A percentile compares a stretch with the other conserved stretches of the same genome.
Evolutionary conservation across 2,329 filamentous ascomycete species (phyloP).

Genomic region (Diplodia seriata): DNA sequence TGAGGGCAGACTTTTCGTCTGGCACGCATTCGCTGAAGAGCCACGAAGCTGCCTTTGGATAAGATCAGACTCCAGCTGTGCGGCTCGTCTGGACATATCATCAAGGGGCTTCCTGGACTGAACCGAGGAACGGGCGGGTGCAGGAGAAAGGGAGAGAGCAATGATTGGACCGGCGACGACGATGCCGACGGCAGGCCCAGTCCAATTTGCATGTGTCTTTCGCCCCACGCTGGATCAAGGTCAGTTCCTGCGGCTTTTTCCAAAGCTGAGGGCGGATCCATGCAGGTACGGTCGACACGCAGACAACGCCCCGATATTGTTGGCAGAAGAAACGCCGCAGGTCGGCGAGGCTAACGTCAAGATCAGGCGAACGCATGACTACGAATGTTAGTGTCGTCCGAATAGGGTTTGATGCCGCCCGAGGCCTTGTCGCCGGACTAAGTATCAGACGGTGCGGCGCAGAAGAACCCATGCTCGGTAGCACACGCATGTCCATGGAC

Average conservation of each 20-base stretch:
- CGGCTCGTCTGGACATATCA: not conserved
- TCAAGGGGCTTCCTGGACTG: not conserved
- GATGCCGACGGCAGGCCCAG: too few relatives aligned
- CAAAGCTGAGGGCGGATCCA: slow-evolving; percentile 13
- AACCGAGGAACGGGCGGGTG: not conserved
- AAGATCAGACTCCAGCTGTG: slow-evolving; percentile 2
- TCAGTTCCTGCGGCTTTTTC: not conserved
- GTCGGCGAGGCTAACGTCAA: slow-evolving; percentile 3
- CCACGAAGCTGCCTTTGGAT: not conserved
- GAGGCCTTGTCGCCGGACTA: not conserved
- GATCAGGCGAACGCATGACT: slow-evolving; percentile 14
- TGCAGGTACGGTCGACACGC: slow-evolving; percentile 14
- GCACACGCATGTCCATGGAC: not conserved
- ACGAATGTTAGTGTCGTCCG: not conserved
- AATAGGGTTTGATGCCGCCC: not conserved
- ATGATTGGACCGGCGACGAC: slow-evolving; percentile 1
- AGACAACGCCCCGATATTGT: slow-evolving; percentile 1
- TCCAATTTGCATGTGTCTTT: slow-evolving; percentile 20
- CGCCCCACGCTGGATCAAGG: not conserved
- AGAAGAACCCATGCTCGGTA: not conserved
- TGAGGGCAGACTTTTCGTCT: not conserved
- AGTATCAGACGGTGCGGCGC: slow-evolving; percentile 2
- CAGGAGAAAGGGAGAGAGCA: not conserved
- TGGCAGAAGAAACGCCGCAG: slow-evolving; percentile 8
- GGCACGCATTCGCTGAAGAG: not conserved